Percentiles rank a stretch among this genome's conserved stretches.
Conservation (phyloP, 2,329 filamentous ascomycete species). For the Xylogone sp. region DNA sequence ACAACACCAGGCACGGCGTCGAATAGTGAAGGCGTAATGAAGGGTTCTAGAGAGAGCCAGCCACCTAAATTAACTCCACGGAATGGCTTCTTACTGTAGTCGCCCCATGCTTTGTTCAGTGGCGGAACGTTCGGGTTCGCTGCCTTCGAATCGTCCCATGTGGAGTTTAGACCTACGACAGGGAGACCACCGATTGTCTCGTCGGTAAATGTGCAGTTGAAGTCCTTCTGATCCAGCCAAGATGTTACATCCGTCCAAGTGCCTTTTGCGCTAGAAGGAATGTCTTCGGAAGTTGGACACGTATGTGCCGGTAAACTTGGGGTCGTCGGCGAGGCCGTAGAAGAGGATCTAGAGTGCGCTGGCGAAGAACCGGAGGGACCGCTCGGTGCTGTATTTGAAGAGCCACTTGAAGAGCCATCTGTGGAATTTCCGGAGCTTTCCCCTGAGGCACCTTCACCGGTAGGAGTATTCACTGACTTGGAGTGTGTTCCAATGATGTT, state of each 20-base stretch:
- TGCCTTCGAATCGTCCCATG: slow-evolving; percentile 78
- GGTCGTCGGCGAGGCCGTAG: too few relatives aligned
- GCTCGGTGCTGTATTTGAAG: too few relatives aligned
- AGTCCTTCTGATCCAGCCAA: slow-evolving; percentile 86
- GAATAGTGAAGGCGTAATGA: slow-evolving; percentile 93
- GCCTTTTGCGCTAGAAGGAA: slow-evolving; percentile 62
- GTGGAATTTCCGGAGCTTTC: too few relatives aligned
- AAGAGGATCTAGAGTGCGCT: too few relatives aligned
- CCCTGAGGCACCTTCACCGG: too few relatives aligned
- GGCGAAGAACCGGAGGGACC: too few relatives aligned
- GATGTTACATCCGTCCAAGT: slow-evolving; percentile 84
- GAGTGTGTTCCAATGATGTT: too few relatives aligned
- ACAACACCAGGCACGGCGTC: slow-evolving; percentile 63
- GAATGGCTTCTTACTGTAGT: slow-evolving; percentile 75
- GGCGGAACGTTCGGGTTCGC: slow-evolving; percentile 79
- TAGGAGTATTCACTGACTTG: too few relatives aligned
- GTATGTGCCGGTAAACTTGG: too few relatives aligned
- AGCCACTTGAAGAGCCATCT: too few relatives aligned
- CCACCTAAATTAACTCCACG: slow-evolving; percentile 91
- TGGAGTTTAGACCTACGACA: slow-evolving; percentile 80
- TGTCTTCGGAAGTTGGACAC: too few relatives aligned
- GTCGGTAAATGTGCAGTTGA: slow-evolving; percentile 92
- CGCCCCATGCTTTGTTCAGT: slow-evolving; percentile 69
- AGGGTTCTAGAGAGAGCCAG: slow-evolving; percentile 91
- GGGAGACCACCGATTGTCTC: slow-evolving; percentile 81